Base-by-base conservation (phyloP, 495 filamentous ascomycete genomes). In the Talaromyces proteolyticus region DNA sequence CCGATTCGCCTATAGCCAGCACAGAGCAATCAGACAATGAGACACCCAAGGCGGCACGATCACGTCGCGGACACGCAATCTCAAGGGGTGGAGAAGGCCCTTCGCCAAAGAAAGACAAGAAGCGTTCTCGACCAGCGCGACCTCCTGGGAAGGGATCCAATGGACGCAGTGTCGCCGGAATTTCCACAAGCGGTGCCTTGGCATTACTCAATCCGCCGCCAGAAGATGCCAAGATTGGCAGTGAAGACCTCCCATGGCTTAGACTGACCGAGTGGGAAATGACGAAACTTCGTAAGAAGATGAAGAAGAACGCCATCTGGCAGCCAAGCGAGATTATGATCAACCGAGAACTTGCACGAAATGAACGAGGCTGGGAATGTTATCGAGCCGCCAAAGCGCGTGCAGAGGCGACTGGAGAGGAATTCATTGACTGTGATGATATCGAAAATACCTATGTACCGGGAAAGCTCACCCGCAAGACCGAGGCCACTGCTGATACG, bases 271-370 rank as follows among this genome's bases (percentile, higher is more conserved):
- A 85, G 21, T 96, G 84, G 67, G 93, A 98, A 57, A 89, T 98
- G 70, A 91, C 89, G 3, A 84, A 83, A 44, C 73, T 98, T 12
- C 78, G 93, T 42, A 97, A 97, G 69, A 80, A 89, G 46, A 98
- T 98, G 93, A 98, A 98, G 73, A 98, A 98, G 78, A 98, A 98
- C 57, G 88, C 92, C 0, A 82, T 91, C 6, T 98, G 93, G 93
- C 84, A 84, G 34, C 93, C 93, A 0, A 95, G 89, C 57, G 89
- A 94, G 53, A 95, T 94, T 0, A 98, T 98, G 93, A 92, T 97
- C 40, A 80, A 89, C 19, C 80, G 91, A 11, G 91, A 97, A 63
- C 77, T 98, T 7, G 84, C 84, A 40, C 72, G 77, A 7, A 73
- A 88, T 17, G 86, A 85, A 12, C 85, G 93, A 36, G 93, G 94